These are phyloP conservation scores for Aspergillus sclerotialis DNA, from an alignment of 2,329 filamentous ascomycete species.

Conservation along the genomic window DNA sequence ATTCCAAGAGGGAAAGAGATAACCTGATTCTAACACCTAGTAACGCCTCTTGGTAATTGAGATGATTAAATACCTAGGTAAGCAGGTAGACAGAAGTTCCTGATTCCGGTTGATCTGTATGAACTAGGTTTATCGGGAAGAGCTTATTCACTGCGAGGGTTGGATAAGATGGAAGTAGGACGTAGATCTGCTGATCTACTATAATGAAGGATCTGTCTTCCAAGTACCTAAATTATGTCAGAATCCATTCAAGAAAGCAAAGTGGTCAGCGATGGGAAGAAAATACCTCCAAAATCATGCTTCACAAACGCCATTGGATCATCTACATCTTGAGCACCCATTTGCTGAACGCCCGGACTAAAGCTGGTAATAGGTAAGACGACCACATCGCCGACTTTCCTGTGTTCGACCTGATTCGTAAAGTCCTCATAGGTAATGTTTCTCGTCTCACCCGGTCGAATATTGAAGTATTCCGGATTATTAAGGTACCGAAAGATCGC, in stretches of 20 bases:
- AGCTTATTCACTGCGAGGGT: no score
- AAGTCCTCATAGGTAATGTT: conserved; percentile 84
- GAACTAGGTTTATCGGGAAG: no score
- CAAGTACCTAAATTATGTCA: conserved; percentile 23
- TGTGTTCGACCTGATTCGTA: conserved; percentile 73
- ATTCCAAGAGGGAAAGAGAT: no score
- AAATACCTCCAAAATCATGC: conserved; percentile 84
- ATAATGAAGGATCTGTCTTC: conserved; percentile 31
- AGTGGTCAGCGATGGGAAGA: not conserved
- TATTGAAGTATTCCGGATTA: conserved; percentile 79
- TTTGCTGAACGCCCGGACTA: conserved; percentile 87
- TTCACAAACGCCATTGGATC: conserved; percentile 97
- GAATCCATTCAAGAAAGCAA: not conserved
- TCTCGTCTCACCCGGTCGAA: conserved; percentile 55
- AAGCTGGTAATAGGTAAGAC: conserved; percentile 95
- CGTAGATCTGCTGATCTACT: no score
- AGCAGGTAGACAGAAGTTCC: no score
- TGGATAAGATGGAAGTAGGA: no score
- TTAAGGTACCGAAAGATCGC: conserved; percentile 90
- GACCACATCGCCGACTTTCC: conserved; percentile 87
- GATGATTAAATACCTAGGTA: no score
- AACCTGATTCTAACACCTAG: no score
- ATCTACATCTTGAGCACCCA: conserved; percentile 81
- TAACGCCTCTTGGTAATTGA: no score
- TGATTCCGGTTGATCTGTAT: no score